A percentile compares a stretch with the other conserved stretches of the same genome.
phyloP scores from a whole-genome alignment of 106 monocot species.

The Apostasia ramifera region DNA sequence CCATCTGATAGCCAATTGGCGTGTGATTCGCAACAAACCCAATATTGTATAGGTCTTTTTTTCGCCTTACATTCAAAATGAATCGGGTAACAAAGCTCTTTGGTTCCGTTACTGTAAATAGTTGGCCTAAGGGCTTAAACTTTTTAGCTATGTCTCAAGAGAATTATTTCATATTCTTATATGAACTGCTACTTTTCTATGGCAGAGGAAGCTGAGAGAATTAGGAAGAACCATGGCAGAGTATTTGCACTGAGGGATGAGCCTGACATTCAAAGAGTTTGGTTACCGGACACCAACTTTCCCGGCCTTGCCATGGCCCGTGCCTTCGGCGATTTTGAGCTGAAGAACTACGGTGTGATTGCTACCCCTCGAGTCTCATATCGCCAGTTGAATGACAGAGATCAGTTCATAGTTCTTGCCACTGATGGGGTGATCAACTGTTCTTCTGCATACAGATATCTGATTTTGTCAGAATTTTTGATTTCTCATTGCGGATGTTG shows the following conservation, averaged over 20 bases:
- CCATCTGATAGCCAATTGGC: too few relatives aligned
- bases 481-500: not conserved
- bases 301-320: slow-evolving; percentile 94
- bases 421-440: slow-evolving; percentile 58
- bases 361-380: slow-evolving; percentile 65
- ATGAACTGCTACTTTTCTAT: not conserved
- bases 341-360: slow-evolving; percentile 84
- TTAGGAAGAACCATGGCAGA: slow-evolving; percentile 63
- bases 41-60: too few relatives aligned
- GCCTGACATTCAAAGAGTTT: slow-evolving; percentile 58
- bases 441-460: too few relatives aligned
- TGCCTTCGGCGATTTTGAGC: slow-evolving; percentile 76
- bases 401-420: slow-evolving; percentile 78
- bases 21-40: too few relatives aligned
- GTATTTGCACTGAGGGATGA: slow-evolving; percentile 66
- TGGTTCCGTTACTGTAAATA: not conserved
- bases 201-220: slow-evolving; percentile 76
- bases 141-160: not conserved
- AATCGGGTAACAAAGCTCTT: too few relatives aligned
- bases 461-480: not conserved
- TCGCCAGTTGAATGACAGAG: slow-evolving; percentile 30
- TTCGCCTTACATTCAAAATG: too few relatives aligned
- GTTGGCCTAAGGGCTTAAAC: too few relatives aligned
- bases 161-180: not conserved
- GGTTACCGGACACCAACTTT: slow-evolving; percentile 68